phyloP scores from a whole-genome alignment of 345 rosid genomes.

The Syzygium grande region DNA sequence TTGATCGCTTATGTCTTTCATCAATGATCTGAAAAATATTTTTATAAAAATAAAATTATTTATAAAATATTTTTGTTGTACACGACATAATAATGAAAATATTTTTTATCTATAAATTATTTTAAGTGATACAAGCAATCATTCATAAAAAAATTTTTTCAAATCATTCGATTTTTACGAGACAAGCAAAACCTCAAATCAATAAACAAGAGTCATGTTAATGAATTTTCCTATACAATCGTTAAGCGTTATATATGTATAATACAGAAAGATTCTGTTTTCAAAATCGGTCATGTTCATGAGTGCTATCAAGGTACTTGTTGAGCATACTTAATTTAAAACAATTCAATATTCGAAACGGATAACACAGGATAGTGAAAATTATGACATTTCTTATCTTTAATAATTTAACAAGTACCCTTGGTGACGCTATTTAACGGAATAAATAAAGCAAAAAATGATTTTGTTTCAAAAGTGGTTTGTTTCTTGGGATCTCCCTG shows the following conservation, averaged over 20 bases:
- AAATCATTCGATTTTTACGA: background rate
- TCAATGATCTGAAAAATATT: background rate
- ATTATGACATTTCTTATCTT: background rate
- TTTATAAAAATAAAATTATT: background rate
- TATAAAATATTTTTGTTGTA: background rate
- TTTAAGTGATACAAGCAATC: fast-evolving
- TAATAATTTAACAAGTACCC: background rate
- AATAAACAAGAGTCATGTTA: background rate
- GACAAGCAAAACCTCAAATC: background rate
- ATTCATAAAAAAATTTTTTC: background rate
- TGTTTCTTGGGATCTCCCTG: background rate
- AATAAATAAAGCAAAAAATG: background rate
- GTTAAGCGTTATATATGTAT: fast-evolving
- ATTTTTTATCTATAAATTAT: background rate
- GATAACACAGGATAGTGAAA: background rate
- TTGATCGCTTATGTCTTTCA: background rate
- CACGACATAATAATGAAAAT: background rate
- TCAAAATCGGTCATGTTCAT: background rate
- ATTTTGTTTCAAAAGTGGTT: background rate
- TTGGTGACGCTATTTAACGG: background rate
- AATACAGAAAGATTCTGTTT: fast-evolving
- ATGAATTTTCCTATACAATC: background rate
- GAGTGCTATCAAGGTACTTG: background rate
- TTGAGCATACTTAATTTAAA: background rate
- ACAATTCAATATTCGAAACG: background rate